Evolutionary conservation across 805 yeast species (phyloP).

Genomic region (Nakazawaea molendinolei): DNA sequence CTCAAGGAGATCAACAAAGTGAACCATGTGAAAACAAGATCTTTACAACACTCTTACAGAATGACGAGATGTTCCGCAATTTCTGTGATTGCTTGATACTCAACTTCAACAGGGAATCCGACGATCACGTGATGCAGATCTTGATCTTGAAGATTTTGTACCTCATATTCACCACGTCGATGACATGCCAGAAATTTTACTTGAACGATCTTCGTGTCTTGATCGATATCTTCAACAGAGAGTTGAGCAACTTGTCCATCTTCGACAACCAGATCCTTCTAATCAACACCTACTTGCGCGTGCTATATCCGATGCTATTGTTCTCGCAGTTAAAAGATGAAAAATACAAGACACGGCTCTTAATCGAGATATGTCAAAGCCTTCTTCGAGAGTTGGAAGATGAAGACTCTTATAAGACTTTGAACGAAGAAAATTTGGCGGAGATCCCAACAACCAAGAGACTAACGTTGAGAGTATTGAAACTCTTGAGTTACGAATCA

Average conservation of each 20-base stretch:
- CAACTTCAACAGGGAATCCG: slow-evolving; percentile 64
- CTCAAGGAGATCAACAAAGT: slow-evolving; percentile 12
- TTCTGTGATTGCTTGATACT: slow-evolving; percentile 68
- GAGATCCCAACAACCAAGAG: slow-evolving; percentile 8
- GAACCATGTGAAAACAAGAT: slow-evolving; percentile 37
- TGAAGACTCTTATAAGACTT: not conserved
- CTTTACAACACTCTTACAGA: slow-evolving; percentile 43
- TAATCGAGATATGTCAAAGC: slow-evolving; percentile 44
- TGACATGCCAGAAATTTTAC: slow-evolving; percentile 64
- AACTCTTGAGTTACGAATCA: slow-evolving; percentile 1
- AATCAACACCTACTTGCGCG: slow-evolving; percentile 68
- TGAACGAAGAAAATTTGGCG: slow-evolving; percentile 6
- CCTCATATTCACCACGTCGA: slow-evolving; percentile 59
- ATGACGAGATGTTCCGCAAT: slow-evolving; percentile 36
- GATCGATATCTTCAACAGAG: slow-evolving; percentile 77
- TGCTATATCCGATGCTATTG: slow-evolving; percentile 62
- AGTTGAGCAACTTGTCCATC: slow-evolving; percentile 58
- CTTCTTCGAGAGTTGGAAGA: slow-evolving; percentile 26
- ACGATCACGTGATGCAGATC: slow-evolving; percentile 64
- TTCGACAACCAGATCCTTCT: slow-evolving; percentile 46
- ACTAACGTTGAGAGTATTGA: slow-evolving; percentile 7
- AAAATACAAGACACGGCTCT: slow-evolving; percentile 50
- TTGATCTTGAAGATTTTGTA: slow-evolving; percentile 76
- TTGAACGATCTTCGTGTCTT: slow-evolving; percentile 80
- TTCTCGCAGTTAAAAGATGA: slow-evolving; percentile 54